Evolutionary conservation across 1,284 basidiomycete genomes (phyloP).

Genomic region (Heliocybe sulcata): DNA sequence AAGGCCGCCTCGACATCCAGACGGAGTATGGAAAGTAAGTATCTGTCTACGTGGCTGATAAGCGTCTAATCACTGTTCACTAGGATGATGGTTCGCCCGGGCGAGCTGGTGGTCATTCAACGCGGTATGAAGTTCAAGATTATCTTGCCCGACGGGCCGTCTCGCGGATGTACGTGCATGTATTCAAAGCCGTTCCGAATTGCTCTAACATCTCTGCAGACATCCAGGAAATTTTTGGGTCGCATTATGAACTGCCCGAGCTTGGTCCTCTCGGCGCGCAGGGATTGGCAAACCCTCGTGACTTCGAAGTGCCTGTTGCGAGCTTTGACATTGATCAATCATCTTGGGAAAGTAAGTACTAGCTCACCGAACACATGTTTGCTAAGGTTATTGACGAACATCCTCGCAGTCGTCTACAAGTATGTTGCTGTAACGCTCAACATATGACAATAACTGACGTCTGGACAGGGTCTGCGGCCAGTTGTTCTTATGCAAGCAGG

Average conservation of each 20-base stretch:
- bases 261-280: conserved; percentile 60
- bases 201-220: conserved; percentile 22
- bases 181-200: background rate
- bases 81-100: conserved; percentile 52
- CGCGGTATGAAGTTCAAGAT: conserved; percentile 61
- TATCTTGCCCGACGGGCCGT: conserved; percentile 33
- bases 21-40: conserved; percentile 62
- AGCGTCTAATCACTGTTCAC: background rate
- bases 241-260: conserved; percentile 59
- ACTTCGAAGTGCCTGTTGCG: conserved; percentile 59
- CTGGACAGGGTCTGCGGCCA: conserved; percentile 46
- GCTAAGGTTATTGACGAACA: conserved; percentile 5
- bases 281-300: conserved; percentile 54
- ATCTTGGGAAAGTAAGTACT: conserved; percentile 44
- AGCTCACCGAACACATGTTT: background rate
- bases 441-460: background rate
- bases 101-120: conserved; percentile 56
- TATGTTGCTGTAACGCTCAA: conserved; percentile 13
- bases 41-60: conserved; percentile 2
- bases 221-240: conserved; percentile 56
- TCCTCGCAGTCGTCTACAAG: conserved; percentile 39
- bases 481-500: conserved; percentile 48
- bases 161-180: conserved; percentile 21
- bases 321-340: conserved; percentile 57
- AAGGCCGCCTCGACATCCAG: conserved; percentile 59